Base-by-base conservation (phyloP, 371 early-diverging fungal genomes). In the Thermomucor indicae-seudaticae region DNA sequence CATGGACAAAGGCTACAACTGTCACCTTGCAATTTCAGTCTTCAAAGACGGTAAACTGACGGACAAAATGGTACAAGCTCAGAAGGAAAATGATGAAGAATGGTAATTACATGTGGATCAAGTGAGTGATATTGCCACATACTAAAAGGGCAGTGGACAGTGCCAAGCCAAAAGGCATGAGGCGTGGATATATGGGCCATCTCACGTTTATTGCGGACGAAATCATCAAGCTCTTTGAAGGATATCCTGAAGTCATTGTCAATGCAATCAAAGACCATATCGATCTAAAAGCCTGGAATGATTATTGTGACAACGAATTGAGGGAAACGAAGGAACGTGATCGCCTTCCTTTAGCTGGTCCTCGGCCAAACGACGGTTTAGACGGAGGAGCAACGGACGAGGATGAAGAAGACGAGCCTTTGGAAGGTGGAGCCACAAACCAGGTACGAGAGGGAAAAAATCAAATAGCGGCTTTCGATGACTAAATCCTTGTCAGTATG, bases 131-230 rank as follows among this genome's bases (percentile, higher is more conserved):
- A 8, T 32, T 11, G 4, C 37, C 1, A 3, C 30, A 32, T 32
- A 14, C 32, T 32, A 32, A 32, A 32, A 32, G 32, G 32, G n/a
- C n/a, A 32, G 30, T 10, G 28, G 57, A 32, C 37, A 85, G 83
- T 43, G 78, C 72, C 16, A 60, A 78, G 54, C 92, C 93, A 4
- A 91, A 89, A 46, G 95, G 95, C n/a, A 83, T 88, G 40, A 83
- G 95, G 28, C 75, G 93, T 17, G 98, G 96, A 3, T 95, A 91
- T 62, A 97, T 97, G 98, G 98, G 98, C 3, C 96, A 97, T 55
- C 72, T 96, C 59, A 95, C 95, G 0, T 91, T 93, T 47, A 94
- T 97, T 51, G 85, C 95, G 23, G 98, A 97, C 53, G 96, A 95
- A 58, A 86, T 93, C 0, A 87, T 89, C 51, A 90, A 91, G 54